Percentiles rank a stretch among this genome's conserved stretches.
Conservation (phyloP, 129 eudicot genomes). For the Flaveria robusta region DNA sequence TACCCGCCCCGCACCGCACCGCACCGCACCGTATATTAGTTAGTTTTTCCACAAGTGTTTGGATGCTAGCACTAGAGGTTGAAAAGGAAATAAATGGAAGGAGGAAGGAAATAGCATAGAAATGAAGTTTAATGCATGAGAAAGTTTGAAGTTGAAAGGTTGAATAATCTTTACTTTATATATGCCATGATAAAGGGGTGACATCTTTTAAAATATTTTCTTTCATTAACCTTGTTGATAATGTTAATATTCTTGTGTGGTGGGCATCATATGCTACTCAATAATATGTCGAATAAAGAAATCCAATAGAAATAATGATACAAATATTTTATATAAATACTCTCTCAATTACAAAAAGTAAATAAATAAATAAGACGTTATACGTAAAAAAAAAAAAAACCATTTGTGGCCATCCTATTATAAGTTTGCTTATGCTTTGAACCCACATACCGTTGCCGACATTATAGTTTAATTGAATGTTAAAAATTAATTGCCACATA, state of each 20-base stretch:
- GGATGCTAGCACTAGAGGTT: slow-evolving; percentile 11
- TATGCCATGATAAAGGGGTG: slow-evolving; percentile 1
- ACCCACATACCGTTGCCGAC: neutral
- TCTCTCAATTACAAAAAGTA: neutral
- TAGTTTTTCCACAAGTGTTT: slow-evolving; percentile 5
- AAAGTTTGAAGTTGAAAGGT: slow-evolving; percentile 10
- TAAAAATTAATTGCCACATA: neutral
- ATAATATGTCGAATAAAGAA: slow-evolving; percentile 18
- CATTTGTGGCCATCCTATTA: neutral
- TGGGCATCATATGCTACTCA: slow-evolving; percentile 39
- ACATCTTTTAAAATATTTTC: neutral
- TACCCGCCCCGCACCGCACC: too few relatives aligned
- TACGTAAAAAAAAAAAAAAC: neutral
- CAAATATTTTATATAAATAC: slow-evolving; percentile 1
- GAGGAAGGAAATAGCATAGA: slow-evolving; percentile 15
- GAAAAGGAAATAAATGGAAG: slow-evolving; percentile 19
- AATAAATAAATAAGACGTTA: neutral
- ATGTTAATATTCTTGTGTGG: slow-evolving; percentile 23
- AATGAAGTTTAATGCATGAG: slow-evolving; percentile 7
- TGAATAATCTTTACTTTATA: neutral
- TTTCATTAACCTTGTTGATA: slow-evolving; percentile 27
- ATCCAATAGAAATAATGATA: slow-evolving; percentile 17
- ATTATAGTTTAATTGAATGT: neutral
- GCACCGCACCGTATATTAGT: too few relatives aligned
- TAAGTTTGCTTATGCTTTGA: neutral